Conservation (phyloP, 805 yeast genomes). For the Lipomyces starkeyi region DNA sequence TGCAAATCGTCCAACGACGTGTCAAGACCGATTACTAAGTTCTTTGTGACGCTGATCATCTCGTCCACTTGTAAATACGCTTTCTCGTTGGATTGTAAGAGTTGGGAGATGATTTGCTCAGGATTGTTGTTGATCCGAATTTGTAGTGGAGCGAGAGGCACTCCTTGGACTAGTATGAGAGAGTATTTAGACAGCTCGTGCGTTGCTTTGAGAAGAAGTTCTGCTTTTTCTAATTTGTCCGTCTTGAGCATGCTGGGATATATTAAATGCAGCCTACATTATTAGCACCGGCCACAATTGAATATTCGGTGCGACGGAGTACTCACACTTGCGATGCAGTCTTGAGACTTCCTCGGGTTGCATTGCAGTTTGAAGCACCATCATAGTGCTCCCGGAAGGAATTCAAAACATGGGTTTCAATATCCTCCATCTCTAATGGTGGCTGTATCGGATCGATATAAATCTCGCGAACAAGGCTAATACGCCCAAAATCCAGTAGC, state of each 20-base stretch:
- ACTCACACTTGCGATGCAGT: constrained; percentile 45
- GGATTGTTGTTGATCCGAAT: constrained; percentile 40
- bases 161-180: constrained; percentile 42
- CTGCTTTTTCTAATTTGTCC: constrained; percentile 35
- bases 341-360: constrained; percentile 50
- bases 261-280: constrained; percentile 37
- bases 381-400: constrained; percentile 54
- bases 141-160: constrained; percentile 42
- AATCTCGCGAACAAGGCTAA: constrained; percentile 38
- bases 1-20: constrained; percentile 8
- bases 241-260: constrained; percentile 20
- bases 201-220: constrained; percentile 41
- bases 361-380: constrained; percentile 52
- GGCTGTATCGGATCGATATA: constrained; percentile 25
- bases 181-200: constrained; percentile 43
- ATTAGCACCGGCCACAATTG: not conserved
- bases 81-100: constrained; percentile 44
- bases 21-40: constrained; percentile 24
- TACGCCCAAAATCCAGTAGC: constrained; percentile 37
- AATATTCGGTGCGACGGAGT: not conserved
- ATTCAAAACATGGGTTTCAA: constrained; percentile 33
- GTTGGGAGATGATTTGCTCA: constrained; percentile 40
- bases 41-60: constrained; percentile 33
- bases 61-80: constrained; percentile 43
- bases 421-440: constrained; percentile 27